These are phyloP conservation scores for Coelastrella sp. DNA, from an alignment of 139 green algal genomes.

Conservation along the genomic window DNA sequence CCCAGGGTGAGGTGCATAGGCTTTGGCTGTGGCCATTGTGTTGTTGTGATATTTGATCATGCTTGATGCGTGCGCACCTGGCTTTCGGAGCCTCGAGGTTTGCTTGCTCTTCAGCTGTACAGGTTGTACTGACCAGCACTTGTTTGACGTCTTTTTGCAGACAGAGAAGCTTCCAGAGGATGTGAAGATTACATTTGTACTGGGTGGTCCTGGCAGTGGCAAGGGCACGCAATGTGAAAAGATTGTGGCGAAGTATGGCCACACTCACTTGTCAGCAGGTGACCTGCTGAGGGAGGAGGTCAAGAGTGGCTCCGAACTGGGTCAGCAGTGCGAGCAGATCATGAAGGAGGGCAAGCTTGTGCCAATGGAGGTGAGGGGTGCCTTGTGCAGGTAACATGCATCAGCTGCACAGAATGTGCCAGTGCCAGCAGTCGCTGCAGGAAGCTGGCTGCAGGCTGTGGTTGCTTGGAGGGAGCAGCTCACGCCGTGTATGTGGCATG, in stretches of 20 bases:
- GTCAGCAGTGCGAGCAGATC: conserved; percentile 76
- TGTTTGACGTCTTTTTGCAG: not conserved
- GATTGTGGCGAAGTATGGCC: conserved; percentile 74
- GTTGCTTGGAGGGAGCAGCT: too few relatives aligned
- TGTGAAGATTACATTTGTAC: conserved; percentile 69
- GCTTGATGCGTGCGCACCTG: not conserved
- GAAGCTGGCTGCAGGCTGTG: not conserved
- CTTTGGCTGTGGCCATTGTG: too few relatives aligned
- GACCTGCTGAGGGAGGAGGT: conserved; percentile 88
- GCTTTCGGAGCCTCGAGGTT: not conserved
- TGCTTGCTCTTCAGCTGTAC: not conserved
- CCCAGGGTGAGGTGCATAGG: not conserved
- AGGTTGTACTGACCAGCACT: not conserved
- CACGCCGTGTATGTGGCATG: too few relatives aligned
- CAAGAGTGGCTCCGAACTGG: conserved; percentile 67
- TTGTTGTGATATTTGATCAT: not conserved
- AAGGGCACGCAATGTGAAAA: conserved; percentile 93
- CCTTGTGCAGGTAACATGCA: not conserved
- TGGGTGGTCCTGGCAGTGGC: conserved; percentile 89
- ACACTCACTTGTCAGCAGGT: conserved; percentile 70
- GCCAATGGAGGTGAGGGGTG: conserved; percentile 62
- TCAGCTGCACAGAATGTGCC: not conserved
- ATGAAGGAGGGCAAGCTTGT: conserved; percentile 91
- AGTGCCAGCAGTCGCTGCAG: not conserved
- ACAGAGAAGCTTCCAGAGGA: conserved; percentile 26